Conservation (phyloP, 225 moss, liverwort and hornwort genomes). For the Physcomitrellopsis africana region DNA sequence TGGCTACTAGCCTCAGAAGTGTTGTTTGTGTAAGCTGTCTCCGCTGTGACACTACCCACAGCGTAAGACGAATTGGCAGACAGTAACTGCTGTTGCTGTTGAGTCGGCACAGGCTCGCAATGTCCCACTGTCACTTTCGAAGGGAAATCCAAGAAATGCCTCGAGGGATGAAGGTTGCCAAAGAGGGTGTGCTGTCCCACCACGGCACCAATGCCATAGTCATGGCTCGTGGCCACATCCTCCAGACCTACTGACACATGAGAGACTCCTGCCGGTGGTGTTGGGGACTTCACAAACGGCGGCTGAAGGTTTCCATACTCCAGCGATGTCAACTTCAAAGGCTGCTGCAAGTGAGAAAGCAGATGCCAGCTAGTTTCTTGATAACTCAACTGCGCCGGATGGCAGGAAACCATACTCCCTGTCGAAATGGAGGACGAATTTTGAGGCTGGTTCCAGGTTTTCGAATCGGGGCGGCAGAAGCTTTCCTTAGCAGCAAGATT, state of each 20-base stretch:
- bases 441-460: background rate
- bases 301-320: background rate
- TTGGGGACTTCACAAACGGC: slow-evolving; percentile 13
- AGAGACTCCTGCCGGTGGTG: background rate
- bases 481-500: background rate
- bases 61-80: slow-evolving; percentile 11
- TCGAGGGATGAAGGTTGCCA: slow-evolving; percentile 27
- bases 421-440: slow-evolving; percentile 10
- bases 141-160: background rate
- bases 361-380: slow-evolving; percentile 22
- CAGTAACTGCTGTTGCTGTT: slow-evolving; percentile 24
- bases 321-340: slow-evolving; percentile 12
- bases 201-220: slow-evolving; percentile 57
- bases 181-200: slow-evolving; percentile 54
- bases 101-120: background rate
- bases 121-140: background rate
- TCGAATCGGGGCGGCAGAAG: background rate
- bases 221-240: slow-evolving; percentile 30
- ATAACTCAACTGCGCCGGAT: background rate
- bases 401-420: background rate
- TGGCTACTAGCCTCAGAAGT: slow-evolving; percentile 8
- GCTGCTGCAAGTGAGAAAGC: slow-evolving; percentile 10
- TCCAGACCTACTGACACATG: slow-evolving; percentile 18
- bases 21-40: slow-evolving; percentile 27
- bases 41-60: slow-evolving; percentile 5